phyloP scores from a whole-genome alignment of 148 eudicot species.

The Simmondsia chinensis region DNA sequence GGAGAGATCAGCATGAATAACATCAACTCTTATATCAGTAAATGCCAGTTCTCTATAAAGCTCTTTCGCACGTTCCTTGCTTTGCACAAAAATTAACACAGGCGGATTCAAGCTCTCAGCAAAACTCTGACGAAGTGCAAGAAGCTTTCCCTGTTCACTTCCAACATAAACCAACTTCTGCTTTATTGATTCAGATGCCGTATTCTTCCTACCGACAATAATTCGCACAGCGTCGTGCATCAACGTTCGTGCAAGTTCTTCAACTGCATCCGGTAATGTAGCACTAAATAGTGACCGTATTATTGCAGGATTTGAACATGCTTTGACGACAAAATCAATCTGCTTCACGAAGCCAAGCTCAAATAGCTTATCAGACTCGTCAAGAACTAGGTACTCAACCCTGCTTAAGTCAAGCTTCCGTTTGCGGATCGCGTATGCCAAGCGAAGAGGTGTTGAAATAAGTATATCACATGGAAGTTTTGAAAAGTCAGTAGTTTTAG shows the following conservation, averaged over 20 bases:
- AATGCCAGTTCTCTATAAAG: conserved; percentile 65
- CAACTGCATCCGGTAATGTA: conserved; percentile 93
- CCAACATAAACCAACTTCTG: conserved; percentile 80
- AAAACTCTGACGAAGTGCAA: conserved; percentile 88
- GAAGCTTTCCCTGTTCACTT: conserved; percentile 92
- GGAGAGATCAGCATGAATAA: conserved; percentile 72
- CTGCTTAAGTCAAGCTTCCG: conserved; percentile 89
- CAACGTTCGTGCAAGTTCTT: conserved; percentile 93
- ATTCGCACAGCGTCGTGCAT: conserved; percentile 97
- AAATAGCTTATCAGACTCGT: conserved; percentile 93
- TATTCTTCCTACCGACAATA: conserved; percentile 82
- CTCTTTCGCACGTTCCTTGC: conserved; percentile 73
- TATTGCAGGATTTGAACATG: conserved; percentile 85
- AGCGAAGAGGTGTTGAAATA: conserved; percentile 77
- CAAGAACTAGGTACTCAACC: conserved; percentile 94
- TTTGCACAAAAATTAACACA: conserved; percentile 85
- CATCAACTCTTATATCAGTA: conserved; percentile 70
- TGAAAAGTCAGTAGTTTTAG: conserved; percentile 66
- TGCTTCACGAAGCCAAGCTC: conserved; percentile 91
- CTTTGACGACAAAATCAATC: conserved; percentile 88
- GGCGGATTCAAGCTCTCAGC: conserved; percentile 93
- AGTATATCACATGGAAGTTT: conserved; percentile 80
- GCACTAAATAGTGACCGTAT: conserved; percentile 89
- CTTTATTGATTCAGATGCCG: conserved; percentile 76
- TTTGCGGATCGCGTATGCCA: conserved; percentile 57